Evolutionary conservation across 805 yeast species (phyloP).

Genomic region (Metschnikowia peoriensis): DNA sequence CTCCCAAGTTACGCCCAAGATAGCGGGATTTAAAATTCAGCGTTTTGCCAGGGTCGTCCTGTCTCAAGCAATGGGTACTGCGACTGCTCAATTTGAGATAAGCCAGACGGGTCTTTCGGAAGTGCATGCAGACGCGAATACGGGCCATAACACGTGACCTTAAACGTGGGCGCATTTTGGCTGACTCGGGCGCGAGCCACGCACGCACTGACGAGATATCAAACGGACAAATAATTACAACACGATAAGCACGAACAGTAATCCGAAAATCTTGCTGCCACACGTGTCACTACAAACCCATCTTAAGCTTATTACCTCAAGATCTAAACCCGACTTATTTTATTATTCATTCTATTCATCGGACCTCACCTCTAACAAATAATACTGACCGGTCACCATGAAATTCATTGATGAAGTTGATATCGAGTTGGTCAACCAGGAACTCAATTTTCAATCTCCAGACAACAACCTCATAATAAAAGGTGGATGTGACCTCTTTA

Average conservation of each 20-base stretch:
- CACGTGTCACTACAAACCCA: neutral
- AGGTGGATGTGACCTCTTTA: conserved; percentile 91
- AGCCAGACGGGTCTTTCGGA: conserved; percentile 7
- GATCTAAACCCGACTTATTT: neutral
- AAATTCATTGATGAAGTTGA: conserved; percentile 92
- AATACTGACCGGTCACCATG: conserved; percentile 2
- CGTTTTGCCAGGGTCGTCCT: conserved; percentile 8
- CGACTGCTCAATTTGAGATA: conserved; percentile 11
- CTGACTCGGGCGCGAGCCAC: conserved; percentile 8
- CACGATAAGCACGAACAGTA: conserved; percentile 3
- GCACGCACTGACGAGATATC: neutral
- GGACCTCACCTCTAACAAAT: no score
- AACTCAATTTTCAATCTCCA: conserved; percentile 48
- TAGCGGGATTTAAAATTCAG: conserved; percentile 5
- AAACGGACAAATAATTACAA: conserved; percentile 3
- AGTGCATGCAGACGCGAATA: conserved; percentile 1
- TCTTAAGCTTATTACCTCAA: neutral
- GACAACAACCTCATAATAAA: conserved; percentile 51
- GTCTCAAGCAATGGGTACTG: neutral
- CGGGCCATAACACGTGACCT: conserved; percentile 9
- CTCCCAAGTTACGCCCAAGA: neutral
- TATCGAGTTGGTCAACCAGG: conserved; percentile 86
- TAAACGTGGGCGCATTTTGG: conserved; percentile 8
- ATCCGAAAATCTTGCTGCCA: neutral
- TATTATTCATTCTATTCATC: no score